Conservation (phyloP, 78 protist genomes). For the Chrysochromulina parva region DNA sequence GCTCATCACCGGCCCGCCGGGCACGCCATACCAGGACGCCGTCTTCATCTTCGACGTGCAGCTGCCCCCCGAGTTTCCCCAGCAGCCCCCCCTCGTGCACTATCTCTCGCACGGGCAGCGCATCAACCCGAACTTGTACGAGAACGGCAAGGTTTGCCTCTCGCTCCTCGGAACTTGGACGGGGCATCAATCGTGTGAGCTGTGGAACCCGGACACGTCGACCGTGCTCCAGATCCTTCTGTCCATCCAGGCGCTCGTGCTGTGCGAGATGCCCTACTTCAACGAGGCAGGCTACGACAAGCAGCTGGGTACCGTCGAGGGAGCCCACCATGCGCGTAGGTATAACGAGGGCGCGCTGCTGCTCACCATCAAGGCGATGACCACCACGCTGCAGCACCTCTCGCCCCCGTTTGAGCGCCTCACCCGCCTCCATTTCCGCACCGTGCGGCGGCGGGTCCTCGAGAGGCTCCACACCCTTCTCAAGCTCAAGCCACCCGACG, state of each 20-base stretch:
- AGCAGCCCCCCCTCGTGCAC: background rate
- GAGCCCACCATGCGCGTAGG: constrained; percentile 24
- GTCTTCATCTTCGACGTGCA: constrained; percentile 41
- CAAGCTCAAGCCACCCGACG: background rate
- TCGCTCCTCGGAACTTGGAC: constrained; percentile 72
- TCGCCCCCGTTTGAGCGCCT: background rate
- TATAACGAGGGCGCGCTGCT: constrained; percentile 49
- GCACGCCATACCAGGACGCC: constrained; percentile 53
- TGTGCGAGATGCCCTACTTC: constrained; percentile 65
- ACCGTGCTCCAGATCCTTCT: constrained; percentile 50
- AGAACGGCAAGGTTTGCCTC: constrained; percentile 63
- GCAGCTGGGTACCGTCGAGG: constrained; percentile 54
- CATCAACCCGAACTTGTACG: constrained; percentile 71
- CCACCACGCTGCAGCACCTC: background rate
- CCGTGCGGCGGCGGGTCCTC: background rate
- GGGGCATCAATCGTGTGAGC: constrained; percentile 47
- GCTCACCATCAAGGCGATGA: background rate
- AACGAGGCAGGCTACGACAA: constrained; percentile 73
- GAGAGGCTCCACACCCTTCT: background rate
- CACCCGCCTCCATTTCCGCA: background rate
- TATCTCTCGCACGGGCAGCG: constrained; percentile 40
- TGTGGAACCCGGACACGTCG: constrained; percentile 38
- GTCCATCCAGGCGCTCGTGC: constrained; percentile 63
- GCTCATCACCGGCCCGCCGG: constrained; percentile 45
- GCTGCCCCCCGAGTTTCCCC: constrained; percentile 44